Percentiles rank a stretch among this genome's conserved stretches.
Evolutionary conservation across 148 eudicot genomes (phyloP).

Genomic region (Polygonum maritimum): DNA sequence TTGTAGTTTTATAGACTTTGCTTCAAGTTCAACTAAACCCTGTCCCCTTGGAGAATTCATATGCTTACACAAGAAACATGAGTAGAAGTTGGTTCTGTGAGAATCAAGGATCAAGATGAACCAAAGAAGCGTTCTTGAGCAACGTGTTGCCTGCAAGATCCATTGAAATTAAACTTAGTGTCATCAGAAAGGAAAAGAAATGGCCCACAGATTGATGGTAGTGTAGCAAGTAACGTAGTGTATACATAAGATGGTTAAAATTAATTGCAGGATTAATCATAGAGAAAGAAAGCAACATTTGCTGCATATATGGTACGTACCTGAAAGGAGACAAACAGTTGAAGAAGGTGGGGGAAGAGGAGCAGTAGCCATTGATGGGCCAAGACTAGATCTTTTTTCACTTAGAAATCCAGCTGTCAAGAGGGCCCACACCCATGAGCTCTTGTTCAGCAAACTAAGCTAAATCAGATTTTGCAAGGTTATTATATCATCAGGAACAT

Average conservation of each 20-base stretch:
- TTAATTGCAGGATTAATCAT: not conserved
- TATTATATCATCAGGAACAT: no score
- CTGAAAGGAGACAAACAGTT: not conserved
- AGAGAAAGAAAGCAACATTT: not conserved
- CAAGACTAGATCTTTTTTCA: not conserved
- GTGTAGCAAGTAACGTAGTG: not conserved
- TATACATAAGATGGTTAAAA: not conserved
- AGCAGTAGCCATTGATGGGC: constrained; percentile 1
- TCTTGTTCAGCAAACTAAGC: not conserved
- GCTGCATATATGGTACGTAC: not conserved
- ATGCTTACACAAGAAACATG: not conserved
- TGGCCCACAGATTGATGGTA: not conserved
- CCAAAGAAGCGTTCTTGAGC: not conserved
- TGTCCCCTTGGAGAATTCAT: not conserved
- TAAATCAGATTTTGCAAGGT: no score
- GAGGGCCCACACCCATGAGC: not conserved
- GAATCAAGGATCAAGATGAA: not conserved
- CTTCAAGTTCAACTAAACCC: not conserved
- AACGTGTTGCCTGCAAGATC: not conserved
- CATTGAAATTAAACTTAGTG: not conserved
- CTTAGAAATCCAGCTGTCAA: not conserved
- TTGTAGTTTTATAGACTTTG: not conserved
- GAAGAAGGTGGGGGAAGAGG: not conserved
- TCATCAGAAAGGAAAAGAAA: not conserved
- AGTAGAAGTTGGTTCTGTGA: not conserved